Percentiles rank a stretch among this genome's conserved stretches.
phyloP scores from a whole-genome alignment of 176 grass and related monocot genomes.

The Eleusine coracana region DNA sequence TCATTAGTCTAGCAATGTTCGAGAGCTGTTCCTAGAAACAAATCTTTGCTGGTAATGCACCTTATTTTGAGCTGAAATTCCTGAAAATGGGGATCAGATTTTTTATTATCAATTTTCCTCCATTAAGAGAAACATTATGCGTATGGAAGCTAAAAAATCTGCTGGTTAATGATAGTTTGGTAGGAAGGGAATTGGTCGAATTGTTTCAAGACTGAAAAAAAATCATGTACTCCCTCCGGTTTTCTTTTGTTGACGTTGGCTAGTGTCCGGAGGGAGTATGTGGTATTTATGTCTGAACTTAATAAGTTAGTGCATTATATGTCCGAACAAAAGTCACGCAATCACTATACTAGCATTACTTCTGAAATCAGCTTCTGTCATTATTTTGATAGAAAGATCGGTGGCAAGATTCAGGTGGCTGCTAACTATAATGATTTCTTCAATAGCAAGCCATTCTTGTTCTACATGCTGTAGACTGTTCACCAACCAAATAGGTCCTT shows the following conservation, averaged over 20 bases:
- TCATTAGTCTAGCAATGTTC: background rate
- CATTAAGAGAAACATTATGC: background rate
- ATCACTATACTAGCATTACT: background rate
- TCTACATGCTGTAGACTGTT: slow-evolving; percentile 30
- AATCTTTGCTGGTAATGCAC: background rate
- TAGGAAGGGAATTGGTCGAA: background rate
- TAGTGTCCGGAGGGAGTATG: background rate
- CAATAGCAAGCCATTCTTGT: slow-evolving; percentile 41
- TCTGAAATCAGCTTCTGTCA: slow-evolving; percentile 17
- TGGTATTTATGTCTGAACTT: background rate
- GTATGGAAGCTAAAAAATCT: background rate
- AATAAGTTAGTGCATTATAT: slow-evolving; percentile 20
- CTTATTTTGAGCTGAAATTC: background rate
- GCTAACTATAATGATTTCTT: slow-evolving; percentile 45
- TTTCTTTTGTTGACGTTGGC: too few relatives aligned
- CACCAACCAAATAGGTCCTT: slow-evolving; percentile 51
- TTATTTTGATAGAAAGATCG: background rate
- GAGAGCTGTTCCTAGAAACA: background rate
- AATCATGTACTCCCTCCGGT: background rate
- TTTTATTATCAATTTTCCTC: background rate
- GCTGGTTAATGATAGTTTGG: background rate
- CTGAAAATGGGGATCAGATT: background rate
- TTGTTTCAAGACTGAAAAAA: background rate
- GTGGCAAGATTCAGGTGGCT: slow-evolving; percentile 44
- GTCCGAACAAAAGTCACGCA: background rate